These are phyloP conservation scores for Apiotrichum akiyoshidainum DNA, from an alignment of 1,284 basidiomycete species.

Conservation along the genomic window DNA sequence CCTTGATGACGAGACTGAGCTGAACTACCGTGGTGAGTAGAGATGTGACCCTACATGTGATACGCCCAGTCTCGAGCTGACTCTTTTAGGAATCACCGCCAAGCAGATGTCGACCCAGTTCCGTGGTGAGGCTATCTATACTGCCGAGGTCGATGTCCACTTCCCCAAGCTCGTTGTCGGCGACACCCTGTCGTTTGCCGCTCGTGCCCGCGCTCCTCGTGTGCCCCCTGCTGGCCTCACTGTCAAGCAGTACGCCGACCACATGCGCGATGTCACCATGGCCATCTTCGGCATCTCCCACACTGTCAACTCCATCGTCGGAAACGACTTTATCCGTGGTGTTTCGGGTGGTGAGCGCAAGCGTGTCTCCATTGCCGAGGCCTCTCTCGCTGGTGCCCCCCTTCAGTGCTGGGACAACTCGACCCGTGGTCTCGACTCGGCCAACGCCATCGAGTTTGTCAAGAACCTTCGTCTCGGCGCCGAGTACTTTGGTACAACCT, in stretches of 20 bases:
- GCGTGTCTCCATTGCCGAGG: constrained; percentile 57
- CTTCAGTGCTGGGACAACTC: constrained; percentile 55
- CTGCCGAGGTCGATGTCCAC: constrained; percentile 55
- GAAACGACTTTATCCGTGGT: constrained; percentile 53
- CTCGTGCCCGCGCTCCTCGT: constrained; percentile 44
- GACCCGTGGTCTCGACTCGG: constrained; percentile 58
- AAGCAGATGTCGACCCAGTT: constrained; percentile 48
- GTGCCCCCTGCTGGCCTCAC: constrained; percentile 51
- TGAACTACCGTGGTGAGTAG: constrained; percentile 49
- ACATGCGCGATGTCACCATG: constrained; percentile 54
- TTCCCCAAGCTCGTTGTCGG: constrained; percentile 56
- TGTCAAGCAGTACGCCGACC: constrained; percentile 47
- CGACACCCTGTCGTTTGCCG: constrained; percentile 50
- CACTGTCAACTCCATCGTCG: constrained; percentile 54
- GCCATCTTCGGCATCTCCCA: constrained; percentile 56
- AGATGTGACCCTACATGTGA: no score
- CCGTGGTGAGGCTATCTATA: constrained; percentile 53
- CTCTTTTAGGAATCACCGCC: constrained; percentile 40
- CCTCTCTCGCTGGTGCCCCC: constrained; percentile 43
- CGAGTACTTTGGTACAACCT: constrained; percentile 50
- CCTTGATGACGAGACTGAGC: constrained; percentile 46
- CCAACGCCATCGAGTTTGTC: constrained; percentile 57
- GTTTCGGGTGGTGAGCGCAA: constrained; percentile 58
- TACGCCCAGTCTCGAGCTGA: neutral
- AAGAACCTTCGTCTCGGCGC: constrained; percentile 55